Evolutionary conservation across 805 yeast genomes (phyloP), one percentile per base, ranked within the genome.

Genomic region (Wickerhamiella allomyrinae): DNA sequence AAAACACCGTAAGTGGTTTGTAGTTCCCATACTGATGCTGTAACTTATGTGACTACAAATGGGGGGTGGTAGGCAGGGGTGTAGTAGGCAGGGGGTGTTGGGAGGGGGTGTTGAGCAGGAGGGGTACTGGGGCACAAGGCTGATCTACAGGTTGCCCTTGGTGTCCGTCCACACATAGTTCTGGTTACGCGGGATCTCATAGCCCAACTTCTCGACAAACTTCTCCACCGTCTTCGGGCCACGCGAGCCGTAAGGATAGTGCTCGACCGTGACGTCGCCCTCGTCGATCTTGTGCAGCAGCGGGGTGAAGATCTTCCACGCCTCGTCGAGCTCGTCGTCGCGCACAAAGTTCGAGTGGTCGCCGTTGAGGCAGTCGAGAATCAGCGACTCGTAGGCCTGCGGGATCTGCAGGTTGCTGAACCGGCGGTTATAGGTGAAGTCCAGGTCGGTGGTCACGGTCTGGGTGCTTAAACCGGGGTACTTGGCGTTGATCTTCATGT

Each of bases 271-370:
- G 15, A 61, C 53, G 41, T 76, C 63, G 39, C 73, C 69, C 37
- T 77, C 70, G 64, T 89, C 97, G 45, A 91, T 68, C 61, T 73
- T 70, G 47, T 91, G 68, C 58, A 91, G 72, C 51, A 91, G 68
- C 14, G 97, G 97, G 15, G 97, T 91, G 69, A 89, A 91, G 45
- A 91, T 67, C 52, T 71, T 71, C 98, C 98, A 91, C 46, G 93
- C 79, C 45, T 79, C 77, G 43, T 87, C 96, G 58, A 91, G 73
- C 68, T 91, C 98, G 60, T 91, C 98, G 59, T 89, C 96, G 67
- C 98, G 79, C 25, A 91, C 97, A 60, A 91, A 91, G 68, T 89
- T 89, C 41, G 97, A 82, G 66, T 91, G 98, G 63, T 87, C 94
- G 44, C 93, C 97, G 52, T 75, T 72, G 58, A 80, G 64, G 49